A percentile compares a stretch with the other conserved stretches of the same genome.
These are phyloP conservation scores for Perkinsela sp. DNA, from an alignment of 208 protist genomes.

Conservation along the genomic window DNA sequence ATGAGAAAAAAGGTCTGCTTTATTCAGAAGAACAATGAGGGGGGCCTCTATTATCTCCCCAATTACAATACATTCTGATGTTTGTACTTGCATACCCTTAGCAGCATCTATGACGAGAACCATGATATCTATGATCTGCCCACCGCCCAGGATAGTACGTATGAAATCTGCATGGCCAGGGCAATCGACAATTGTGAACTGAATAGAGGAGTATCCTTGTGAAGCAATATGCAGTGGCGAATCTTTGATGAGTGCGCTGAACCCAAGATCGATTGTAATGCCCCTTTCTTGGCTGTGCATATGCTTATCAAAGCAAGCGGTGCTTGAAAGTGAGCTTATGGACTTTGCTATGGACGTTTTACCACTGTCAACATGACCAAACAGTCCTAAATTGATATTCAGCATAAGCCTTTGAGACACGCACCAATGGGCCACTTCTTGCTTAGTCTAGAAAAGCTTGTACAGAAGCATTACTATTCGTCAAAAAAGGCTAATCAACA, in stretches of 20 bases:
- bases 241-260: constrained; percentile 43
- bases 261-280: constrained; percentile 92
- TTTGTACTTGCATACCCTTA: constrained; percentile 93
- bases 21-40: constrained; percentile 83
- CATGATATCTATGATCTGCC: constrained; percentile 93
- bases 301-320: constrained; percentile 85
- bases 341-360: constrained; percentile 77
- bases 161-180: constrained; percentile 92
- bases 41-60: constrained; percentile 35
- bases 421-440: too few species aligned
- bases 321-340: constrained; percentile 66
- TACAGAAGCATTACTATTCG: too few species aligned
- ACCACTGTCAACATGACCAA: constrained; percentile 88
- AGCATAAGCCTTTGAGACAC: too few species aligned
- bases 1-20: constrained; percentile 55
- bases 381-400: constrained; percentile 77
- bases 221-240: constrained; percentile 7
- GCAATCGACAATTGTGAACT: constrained; percentile 89
- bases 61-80: constrained; percentile 71
- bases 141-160: constrained; percentile 82
- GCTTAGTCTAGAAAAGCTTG: too few species aligned
- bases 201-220: constrained; percentile 8
- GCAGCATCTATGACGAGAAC: constrained; percentile 82
- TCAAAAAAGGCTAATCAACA: too few species aligned
- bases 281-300: constrained; percentile 79